Conservation (phyloP, 768 basidiomycete genomes). For the Termitomyces sp. region DNA sequence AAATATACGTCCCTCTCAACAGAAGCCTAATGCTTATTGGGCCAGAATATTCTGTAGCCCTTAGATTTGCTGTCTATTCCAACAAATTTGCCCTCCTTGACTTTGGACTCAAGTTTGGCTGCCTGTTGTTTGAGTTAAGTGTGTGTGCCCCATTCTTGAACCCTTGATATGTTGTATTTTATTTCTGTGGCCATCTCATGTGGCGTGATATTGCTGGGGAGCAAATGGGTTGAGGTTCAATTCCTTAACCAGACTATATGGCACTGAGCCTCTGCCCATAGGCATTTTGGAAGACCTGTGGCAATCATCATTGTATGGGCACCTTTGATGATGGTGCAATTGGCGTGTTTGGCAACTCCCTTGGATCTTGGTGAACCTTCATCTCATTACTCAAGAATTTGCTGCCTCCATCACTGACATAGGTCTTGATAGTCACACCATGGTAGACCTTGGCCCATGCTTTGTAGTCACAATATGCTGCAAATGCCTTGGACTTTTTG, state of each 20-base stretch:
- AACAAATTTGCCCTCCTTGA: too few relatives aligned
- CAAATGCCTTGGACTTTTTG: conserved; percentile 15
- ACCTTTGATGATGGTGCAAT: conserved; percentile 1
- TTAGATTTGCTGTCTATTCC: too few relatives aligned
- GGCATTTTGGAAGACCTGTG: not conserved
- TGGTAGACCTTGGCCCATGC: conserved; percentile 20
- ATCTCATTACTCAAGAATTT: conserved; percentile 21
- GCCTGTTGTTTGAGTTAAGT: too few relatives aligned
- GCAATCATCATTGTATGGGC: conserved; percentile 4
- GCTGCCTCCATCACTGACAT: conserved; percentile 21
- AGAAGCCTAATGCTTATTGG: too few relatives aligned
- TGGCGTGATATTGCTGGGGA: conserved; percentile 17
- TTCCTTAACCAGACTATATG: conserved; percentile 6
- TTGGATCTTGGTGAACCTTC: conserved; percentile 18
- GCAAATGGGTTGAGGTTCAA: not conserved
- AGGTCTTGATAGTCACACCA: conserved; percentile 9
- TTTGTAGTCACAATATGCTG: conserved; percentile 18
- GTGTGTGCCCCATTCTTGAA: conserved; percentile 2
- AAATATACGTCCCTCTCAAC: too few relatives aligned
- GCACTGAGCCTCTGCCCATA: conserved; percentile 9
- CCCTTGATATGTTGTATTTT: not conserved
- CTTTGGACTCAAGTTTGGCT: too few relatives aligned
- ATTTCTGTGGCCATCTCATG: not conserved
- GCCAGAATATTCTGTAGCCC: too few relatives aligned
- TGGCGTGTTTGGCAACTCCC: not conserved